Evolutionary conservation across 768 basidiomycete genomes (phyloP).

Genomic region (Trametes cingulata): DNA sequence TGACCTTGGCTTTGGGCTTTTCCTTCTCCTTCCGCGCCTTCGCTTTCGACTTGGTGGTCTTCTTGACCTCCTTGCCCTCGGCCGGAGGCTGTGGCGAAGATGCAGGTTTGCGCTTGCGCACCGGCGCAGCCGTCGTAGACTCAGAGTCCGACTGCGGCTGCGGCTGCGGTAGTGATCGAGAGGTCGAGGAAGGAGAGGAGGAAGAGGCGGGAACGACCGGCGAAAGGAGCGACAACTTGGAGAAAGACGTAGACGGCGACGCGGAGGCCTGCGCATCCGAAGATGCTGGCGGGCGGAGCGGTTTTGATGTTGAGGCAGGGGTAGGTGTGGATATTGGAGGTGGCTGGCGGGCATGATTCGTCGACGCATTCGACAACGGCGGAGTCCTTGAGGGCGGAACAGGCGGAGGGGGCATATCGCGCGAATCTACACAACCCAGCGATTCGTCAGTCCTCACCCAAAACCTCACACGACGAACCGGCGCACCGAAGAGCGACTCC

Average conservation of each 20-base stretch:
- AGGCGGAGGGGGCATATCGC: conserved; percentile 53
- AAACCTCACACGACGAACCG: not conserved
- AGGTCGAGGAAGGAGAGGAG: not conserved
- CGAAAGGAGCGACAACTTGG: conserved; percentile 51
- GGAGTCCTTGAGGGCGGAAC: conserved; percentile 47
- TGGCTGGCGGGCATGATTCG: conserved; percentile 9
- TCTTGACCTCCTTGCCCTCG: conserved; percentile 1
- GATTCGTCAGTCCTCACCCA: not conserved
- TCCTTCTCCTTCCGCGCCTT: conserved; percentile 2
- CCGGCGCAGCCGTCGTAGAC: not conserved
- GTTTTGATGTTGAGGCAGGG: not conserved
- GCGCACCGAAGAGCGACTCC: conserved; percentile 17
- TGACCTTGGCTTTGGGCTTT: not conserved
- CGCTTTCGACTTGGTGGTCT: not conserved
- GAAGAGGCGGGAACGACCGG: conserved; percentile 29
- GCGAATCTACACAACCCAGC: conserved; percentile 30
- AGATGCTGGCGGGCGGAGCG: not conserved
- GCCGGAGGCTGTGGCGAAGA: not conserved
- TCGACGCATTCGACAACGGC: conserved; percentile 33
- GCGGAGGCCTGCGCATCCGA: not conserved
- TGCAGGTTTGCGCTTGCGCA: conserved; percentile 2
- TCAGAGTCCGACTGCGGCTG: not conserved
- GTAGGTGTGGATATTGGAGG: conserved; percentile 7
- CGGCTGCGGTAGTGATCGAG: conserved; percentile 7
- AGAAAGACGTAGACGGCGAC: conserved; percentile 39